phyloP scores from a whole-genome alignment of 2,329 filamentous ascomycete species.

The Didymosphaeria variabile region DNA sequence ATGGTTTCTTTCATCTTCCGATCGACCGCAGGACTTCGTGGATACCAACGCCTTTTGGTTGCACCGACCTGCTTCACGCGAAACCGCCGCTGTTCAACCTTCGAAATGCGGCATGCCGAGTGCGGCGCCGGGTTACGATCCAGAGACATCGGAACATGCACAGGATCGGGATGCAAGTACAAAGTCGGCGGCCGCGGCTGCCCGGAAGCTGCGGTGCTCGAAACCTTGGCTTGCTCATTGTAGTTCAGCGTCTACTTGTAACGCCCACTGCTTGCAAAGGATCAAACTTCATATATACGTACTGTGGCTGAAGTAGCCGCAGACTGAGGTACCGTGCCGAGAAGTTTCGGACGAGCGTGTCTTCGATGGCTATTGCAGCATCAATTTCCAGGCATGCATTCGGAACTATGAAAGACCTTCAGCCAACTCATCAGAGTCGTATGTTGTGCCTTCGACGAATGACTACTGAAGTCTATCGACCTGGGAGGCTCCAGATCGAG shows the following conservation, averaged over 20 bases:
- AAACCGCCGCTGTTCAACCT: slow-evolving; percentile 16
- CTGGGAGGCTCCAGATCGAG: background rate
- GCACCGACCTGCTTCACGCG: slow-evolving; percentile 13
- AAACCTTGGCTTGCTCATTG: slow-evolving; percentile 9
- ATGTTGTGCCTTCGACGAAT: background rate
- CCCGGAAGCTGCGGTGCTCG: slow-evolving; percentile 7
- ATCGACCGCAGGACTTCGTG: slow-evolving; percentile 4
- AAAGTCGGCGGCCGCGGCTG: background rate
- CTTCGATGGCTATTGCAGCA: background rate
- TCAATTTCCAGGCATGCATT: background rate
- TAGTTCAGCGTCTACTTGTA: background rate
- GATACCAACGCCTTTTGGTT: slow-evolving; percentile 5
- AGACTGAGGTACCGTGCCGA: background rate
- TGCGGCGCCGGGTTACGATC: slow-evolving; percentile 13
- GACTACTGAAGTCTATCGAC: background rate
- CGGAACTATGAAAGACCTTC: background rate
- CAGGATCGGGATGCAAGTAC: slow-evolving; percentile 18
- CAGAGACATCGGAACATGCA: slow-evolving; percentile 13
- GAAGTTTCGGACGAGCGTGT: background rate
- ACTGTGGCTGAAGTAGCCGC: background rate
- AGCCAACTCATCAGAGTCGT: background rate
- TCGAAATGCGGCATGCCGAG: slow-evolving; percentile 16
- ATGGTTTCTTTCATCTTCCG: slow-evolving; percentile 1
- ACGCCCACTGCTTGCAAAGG: too few species aligned
- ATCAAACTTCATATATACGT: background rate